Base-by-base conservation (phyloP, 73 alveolate species). In the Paramecium primaurelia region DNA sequence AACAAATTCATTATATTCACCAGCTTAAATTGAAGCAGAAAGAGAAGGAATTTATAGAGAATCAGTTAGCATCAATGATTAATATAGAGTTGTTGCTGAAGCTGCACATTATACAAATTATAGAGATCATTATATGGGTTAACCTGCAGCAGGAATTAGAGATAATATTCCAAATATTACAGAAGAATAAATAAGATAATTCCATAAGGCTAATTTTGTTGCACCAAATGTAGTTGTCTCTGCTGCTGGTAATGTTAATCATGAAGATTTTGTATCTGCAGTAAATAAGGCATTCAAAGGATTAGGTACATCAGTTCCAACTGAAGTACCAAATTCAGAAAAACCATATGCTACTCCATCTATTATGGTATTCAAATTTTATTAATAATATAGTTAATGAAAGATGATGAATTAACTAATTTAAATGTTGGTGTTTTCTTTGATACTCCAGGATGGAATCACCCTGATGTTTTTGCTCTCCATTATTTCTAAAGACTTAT, bases 351-450 rank as follows among this genome's bases (percentile, higher is more conserved):
- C 71, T 93, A 95, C 92, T 86, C 97, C 97, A 37, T 92, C 98
- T 14, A 88, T 93, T 32, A 93, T 95, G 77, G 73, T 59, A 59
- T 26, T 16, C 0, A 26, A 1, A 4, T 26, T 2, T 59, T 40
- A 40, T 30, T 59, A 26, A 59, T 26, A 4, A 6, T 9, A 0
- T 59, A 59, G 77, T 59, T 86, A 88, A 87, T 96, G 92, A 95
- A 97, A 95, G 98, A 96, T 73, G 98, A 96, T 64, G 98, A 96
- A 89, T 93, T 96, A 96, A 54, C 88, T 54, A 96, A 96, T 94
- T 92, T 95, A 11, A 96, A 96, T 92, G 97, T 95, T 49, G 97
- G 95, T 25, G 97, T 96, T 34, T 94, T 94, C 95, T 96, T 94
- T 71, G 96, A 94, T 60, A 97, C 97, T 38, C 98, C 98, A 25